Base-by-base conservation (phyloP, 208 protist species). In the Trypanosomatidae sp. region DNA sequence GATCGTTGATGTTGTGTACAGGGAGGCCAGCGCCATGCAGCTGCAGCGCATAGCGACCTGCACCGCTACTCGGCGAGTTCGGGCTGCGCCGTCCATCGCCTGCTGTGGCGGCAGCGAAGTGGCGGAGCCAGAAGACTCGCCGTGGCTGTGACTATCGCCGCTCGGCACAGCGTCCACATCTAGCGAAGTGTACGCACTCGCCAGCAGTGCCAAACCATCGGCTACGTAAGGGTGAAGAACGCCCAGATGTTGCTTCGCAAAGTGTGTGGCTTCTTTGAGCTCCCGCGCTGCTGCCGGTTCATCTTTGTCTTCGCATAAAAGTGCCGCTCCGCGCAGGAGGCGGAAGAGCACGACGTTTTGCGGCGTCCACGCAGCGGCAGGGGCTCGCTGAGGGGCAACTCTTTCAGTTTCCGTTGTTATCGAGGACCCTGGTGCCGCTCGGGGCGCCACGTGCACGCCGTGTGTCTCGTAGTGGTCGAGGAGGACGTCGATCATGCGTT, bases 281-380 rank as follows among this genome's bases (percentile, higher is more conserved):
- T 70, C 50, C n/a, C 71, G 73, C 12, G 66, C 74, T 0, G 88
- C 82, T 8, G 74, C 69, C 25, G 78, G 69, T 62, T 87, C 88
- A 55, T 92, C 88, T 44, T 71, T 77, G 56, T 86, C 83, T 39
- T 85, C 83, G 19, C 59, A 76, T 15, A 90, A 68, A 33, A 78
- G 64, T 58, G 67, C 46, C 1, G 80, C 55, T 13, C 84, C 85
- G 36, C 75, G 81, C 13, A 92, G 77, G 6, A 90, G 79, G 28
- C 77, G 81, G 43, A 85, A 77, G 22, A 89, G 71, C 7, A 77
- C 60, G 15, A 72, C 49, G 66, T 90, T 92, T 41, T 67, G 65
- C 46, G 79, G 76, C 10, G 83, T 85, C 83, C 83, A 88, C 44
- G 77, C 76, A 9, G 71, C 39, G 50, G 28, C 15, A 8, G 47